These are phyloP conservation scores for Pinus tabuliformis DNA, from an alignment of 75 land plant genomes.

Conservation along the genomic window DNA sequence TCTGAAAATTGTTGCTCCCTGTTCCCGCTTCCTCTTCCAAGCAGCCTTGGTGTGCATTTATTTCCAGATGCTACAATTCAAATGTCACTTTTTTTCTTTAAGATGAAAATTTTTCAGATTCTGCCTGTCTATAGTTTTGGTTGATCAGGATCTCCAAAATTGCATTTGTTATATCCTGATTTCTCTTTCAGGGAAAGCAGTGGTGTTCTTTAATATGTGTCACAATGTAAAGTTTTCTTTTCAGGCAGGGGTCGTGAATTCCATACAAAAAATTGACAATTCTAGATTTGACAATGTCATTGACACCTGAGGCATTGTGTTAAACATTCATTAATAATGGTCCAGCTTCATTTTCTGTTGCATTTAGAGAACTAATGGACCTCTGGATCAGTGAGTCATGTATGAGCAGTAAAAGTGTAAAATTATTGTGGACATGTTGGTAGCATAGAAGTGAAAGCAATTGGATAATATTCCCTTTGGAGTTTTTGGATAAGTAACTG, in stretches of 20 bases:
- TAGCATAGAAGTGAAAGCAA: neutral
- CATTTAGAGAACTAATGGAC: neutral
- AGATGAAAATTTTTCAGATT: neutral
- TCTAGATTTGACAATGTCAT: neutral
- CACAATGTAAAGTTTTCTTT: neutral
- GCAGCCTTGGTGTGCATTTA: neutral
- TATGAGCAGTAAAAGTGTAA: neutral
- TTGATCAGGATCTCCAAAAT: neutral
- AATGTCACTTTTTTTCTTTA: neutral
- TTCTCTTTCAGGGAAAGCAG: no score
- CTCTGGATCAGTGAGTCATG: neutral
- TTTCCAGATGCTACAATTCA: neutral
- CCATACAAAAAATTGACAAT: neutral
- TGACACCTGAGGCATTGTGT: neutral
- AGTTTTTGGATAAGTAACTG: neutral
- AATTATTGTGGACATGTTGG: neutral
- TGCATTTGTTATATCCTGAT: neutral
- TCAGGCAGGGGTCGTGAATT: neutral
- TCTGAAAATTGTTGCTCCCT: no score
- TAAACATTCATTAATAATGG: neutral
- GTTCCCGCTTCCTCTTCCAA: no score
- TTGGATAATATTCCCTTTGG: neutral
- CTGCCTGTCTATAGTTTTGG: neutral
- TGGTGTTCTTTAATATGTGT: neutral
- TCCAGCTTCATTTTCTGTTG: neutral